phyloP scores from a whole-genome alignment of 768 basidiomycete species.

The Dioszegia aurantiaca region DNA sequence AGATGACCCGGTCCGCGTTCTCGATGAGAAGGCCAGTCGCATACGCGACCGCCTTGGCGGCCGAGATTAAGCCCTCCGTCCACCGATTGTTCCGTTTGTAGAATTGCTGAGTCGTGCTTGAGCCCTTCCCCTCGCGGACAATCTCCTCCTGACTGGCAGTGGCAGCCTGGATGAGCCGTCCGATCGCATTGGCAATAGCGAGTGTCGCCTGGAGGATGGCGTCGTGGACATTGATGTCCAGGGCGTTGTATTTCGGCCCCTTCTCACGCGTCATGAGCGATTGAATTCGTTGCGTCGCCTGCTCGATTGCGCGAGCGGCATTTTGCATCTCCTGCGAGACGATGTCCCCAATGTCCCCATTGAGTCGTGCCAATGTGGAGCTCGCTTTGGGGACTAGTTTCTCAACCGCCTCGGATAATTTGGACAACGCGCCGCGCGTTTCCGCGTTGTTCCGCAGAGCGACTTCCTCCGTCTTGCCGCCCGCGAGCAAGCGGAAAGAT shows the following conservation, averaged over 20 bases:
- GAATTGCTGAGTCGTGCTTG: slow-evolving; percentile 89
- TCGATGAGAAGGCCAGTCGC: slow-evolving; percentile 94
- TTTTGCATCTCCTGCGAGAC: slow-evolving; percentile 95
- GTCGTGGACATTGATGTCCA: slow-evolving; percentile 96
- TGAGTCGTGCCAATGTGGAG: slow-evolving; percentile 67
- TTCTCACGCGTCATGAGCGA: slow-evolving; percentile 86
- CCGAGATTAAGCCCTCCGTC: slow-evolving; percentile 98
- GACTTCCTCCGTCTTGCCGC: slow-evolving; percentile 79
- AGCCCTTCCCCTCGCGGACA: slow-evolving; percentile 89
- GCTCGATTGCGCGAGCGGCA: slow-evolving; percentile 88
- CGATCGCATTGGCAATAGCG: slow-evolving; percentile 93
- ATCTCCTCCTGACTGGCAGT: slow-evolving; percentile 99
- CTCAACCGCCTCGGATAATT: slow-evolving; percentile 84
- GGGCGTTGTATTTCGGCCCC: slow-evolving; percentile 75
- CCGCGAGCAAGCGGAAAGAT: slow-evolving; percentile 85
- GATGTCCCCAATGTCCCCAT: slow-evolving; percentile 90
- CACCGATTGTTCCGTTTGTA: slow-evolving; percentile 99
- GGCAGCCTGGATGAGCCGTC: slow-evolving; percentile 88
- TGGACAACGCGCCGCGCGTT: slow-evolving; percentile 72
- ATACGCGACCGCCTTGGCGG: slow-evolving; percentile 95
- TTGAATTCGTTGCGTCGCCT: slow-evolving; percentile 83
- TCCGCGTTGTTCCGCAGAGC: slow-evolving; percentile 87
- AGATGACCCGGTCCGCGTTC: slow-evolving; percentile 93
- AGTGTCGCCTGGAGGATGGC: slow-evolving; percentile 90
- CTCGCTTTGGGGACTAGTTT: slow-evolving; percentile 74